Percentiles rank a stretch among this genome's conserved stretches.
phyloP scores from a whole-genome alignment of 2,329 filamentous ascomycete species.

The Boeremia lycopersici region DNA sequence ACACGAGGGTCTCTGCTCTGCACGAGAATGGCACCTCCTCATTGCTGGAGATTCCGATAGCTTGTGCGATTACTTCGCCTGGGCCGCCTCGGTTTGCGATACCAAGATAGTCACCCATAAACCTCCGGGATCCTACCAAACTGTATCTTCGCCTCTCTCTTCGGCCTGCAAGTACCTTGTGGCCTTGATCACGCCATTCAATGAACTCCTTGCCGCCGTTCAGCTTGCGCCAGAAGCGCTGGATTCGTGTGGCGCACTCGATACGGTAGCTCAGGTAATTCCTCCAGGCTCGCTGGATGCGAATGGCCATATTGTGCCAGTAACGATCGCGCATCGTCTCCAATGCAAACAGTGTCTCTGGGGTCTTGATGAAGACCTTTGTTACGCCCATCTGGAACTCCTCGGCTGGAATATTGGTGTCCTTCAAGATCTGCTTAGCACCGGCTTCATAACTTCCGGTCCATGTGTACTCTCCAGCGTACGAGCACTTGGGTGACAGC shows the following conservation, averaged over 20 bases:
- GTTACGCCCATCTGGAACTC: conserved; percentile 97
- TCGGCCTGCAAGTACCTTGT: conserved; percentile 77
- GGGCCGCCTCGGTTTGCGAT: conserved; percentile 80
- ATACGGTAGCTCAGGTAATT: conserved; percentile 92
- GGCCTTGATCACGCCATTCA: conserved; percentile 85
- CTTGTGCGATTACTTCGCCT: conserved; percentile 78
- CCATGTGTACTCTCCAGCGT: conserved; percentile 98
- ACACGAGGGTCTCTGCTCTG: conserved; percentile 85
- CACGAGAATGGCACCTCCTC: conserved; percentile 89
- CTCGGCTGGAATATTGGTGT: conserved; percentile 91
- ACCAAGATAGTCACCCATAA: conserved; percentile 93
- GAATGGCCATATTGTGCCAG: conserved; percentile 99
- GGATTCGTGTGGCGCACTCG: conserved; percentile 92
- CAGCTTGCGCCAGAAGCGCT: conserved; percentile 94
- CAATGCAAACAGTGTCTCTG: conserved; percentile 93
- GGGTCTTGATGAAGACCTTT: conserved; percentile 98
- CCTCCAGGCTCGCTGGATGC: conserved; percentile 96
- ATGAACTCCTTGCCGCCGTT: conserved; percentile 88
- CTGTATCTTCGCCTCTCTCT: conserved; percentile 94
- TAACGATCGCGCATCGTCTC: conserved; percentile 98
- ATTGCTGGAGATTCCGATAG: conserved; percentile 71
- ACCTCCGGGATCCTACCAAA: conserved; percentile 86
- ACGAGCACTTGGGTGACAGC: conserved; percentile 90
- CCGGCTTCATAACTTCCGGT: conserved; percentile 85
- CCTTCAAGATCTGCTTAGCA: conserved; percentile 90